phyloP scores from a whole-genome alignment of 2,329 filamentous ascomycete species.

The Colletotrichum tropicicola region DNA sequence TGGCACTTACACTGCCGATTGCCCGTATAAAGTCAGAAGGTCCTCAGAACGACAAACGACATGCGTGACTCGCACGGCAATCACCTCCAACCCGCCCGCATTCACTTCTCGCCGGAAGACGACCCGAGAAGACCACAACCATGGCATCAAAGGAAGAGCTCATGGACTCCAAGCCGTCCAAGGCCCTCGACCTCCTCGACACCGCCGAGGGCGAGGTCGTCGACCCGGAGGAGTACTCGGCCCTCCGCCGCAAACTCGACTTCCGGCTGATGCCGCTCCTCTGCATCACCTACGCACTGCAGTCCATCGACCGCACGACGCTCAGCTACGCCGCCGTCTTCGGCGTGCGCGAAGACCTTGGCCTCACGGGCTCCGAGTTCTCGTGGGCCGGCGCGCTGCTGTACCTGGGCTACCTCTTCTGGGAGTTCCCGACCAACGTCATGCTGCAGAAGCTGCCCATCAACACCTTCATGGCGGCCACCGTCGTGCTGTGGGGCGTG shows the following conservation, averaged over 20 bases:
- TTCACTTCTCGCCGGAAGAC: too few species aligned
- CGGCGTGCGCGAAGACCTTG: constrained; percentile 29
- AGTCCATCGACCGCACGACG: constrained; percentile 26
- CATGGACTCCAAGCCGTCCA: background rate
- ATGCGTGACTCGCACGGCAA: too few species aligned
- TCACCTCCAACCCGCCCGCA: background rate
- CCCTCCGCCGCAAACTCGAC: constrained; percentile 18
- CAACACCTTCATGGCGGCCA: constrained; percentile 44
- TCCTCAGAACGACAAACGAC: background rate
- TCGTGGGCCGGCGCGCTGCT: constrained; percentile 34
- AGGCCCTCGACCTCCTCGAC: constrained; percentile 21
- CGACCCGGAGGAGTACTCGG: background rate
- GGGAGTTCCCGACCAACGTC: constrained; percentile 47
- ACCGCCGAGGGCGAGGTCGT: constrained; percentile 9
- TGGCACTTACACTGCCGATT: constrained; percentile 1
- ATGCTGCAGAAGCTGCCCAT: constrained; percentile 42
- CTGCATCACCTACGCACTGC: constrained; percentile 12
- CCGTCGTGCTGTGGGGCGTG: constrained; percentile 51
- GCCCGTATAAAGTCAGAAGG: background rate
- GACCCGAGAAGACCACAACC: too few species aligned
- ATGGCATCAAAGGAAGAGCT: constrained; percentile 12
- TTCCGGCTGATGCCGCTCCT: constrained; percentile 12
- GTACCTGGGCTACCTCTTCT: constrained; percentile 33
- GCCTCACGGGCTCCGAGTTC: constrained; percentile 29
- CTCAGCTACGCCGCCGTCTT: constrained; percentile 29